Conservation (phyloP, 1,284 basidiomycete species). For the Chalciporus sp. region DNA sequence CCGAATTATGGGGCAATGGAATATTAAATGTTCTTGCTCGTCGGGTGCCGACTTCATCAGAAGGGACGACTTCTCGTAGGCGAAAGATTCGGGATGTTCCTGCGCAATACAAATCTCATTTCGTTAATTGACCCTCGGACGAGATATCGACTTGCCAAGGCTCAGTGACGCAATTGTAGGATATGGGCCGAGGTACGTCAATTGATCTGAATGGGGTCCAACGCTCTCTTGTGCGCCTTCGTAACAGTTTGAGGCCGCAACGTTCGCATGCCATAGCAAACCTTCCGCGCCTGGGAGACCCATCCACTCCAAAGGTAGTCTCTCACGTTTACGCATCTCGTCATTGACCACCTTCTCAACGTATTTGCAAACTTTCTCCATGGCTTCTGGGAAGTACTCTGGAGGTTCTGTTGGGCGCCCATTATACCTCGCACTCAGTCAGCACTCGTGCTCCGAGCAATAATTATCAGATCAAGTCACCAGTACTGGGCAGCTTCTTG, state of each 20-base stretch:
- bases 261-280: slow-evolving; percentile 81
- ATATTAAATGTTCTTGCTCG: slow-evolving; percentile 82
- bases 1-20: slow-evolving; percentile 82
- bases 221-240: slow-evolving; percentile 84
- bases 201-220: slow-evolving; percentile 82
- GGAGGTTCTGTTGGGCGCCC: slow-evolving; percentile 64
- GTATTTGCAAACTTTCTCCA: slow-evolving; percentile 79
- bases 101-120: slow-evolving; percentile 32
- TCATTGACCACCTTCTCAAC: slow-evolving; percentile 80
- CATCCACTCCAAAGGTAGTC: slow-evolving; percentile 76
- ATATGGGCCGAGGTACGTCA: slow-evolving; percentile 86
- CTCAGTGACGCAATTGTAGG: slow-evolving; percentile 92
- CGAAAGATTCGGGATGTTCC: slow-evolving; percentile 77
- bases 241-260: slow-evolving; percentile 91
- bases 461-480: slow-evolving; percentile 36
- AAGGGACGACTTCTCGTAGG: slow-evolving; percentile 72
- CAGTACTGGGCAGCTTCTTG: slow-evolving; percentile 69
- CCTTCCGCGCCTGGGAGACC: slow-evolving; percentile 33
- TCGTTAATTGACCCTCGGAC: background rate
- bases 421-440: slow-evolving; percentile 66
- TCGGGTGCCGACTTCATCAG: slow-evolving; percentile 54
- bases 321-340: slow-evolving; percentile 62
- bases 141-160: slow-evolving; percentile 58
- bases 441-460: slow-evolving; percentile 6
- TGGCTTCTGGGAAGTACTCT: slow-evolving; percentile 62